Evolutionary conservation across 345 rosid genomes (phyloP).

Genomic region (Psidium guajava): DNA sequence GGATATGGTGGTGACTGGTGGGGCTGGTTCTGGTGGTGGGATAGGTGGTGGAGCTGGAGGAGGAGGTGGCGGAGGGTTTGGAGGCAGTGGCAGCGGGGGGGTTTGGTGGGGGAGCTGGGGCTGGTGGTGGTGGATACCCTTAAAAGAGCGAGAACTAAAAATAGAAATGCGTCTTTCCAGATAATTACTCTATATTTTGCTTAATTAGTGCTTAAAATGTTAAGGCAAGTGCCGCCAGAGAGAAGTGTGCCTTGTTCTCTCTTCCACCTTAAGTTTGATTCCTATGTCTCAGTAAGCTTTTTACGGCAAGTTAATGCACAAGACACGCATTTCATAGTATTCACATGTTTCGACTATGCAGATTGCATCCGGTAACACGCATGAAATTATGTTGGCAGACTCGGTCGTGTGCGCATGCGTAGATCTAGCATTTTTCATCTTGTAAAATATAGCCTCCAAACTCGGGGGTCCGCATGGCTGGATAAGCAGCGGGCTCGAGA

Average conservation of each 20-base stretch:
- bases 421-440: neutral
- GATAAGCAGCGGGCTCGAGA: neutral
- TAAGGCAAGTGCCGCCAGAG: neutral
- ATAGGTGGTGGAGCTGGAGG: neutral
- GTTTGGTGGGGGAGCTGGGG: slow-evolving; percentile 16
- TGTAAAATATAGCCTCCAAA: neutral
- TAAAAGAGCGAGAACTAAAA: neutral
- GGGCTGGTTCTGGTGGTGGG: neutral
- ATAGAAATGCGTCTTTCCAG: neutral
- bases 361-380: neutral
- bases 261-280: neutral
- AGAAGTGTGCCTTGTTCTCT: neutral
- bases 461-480: neutral
- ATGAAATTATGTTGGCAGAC: neutral
- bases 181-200: neutral
- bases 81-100: slow-evolving; percentile 10
- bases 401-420: neutral
- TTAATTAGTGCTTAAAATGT: neutral
- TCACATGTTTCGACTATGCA: too few species aligned
- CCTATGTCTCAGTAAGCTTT: neutral
- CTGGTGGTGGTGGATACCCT: slow-evolving; percentile 20
- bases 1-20: neutral
- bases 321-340: neutral
- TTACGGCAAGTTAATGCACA: neutral
- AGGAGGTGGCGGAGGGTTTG: neutral